Evolutionary conservation across 352 stramenopile species (phyloP).

Genomic region (Lagenidium sp.): DNA sequence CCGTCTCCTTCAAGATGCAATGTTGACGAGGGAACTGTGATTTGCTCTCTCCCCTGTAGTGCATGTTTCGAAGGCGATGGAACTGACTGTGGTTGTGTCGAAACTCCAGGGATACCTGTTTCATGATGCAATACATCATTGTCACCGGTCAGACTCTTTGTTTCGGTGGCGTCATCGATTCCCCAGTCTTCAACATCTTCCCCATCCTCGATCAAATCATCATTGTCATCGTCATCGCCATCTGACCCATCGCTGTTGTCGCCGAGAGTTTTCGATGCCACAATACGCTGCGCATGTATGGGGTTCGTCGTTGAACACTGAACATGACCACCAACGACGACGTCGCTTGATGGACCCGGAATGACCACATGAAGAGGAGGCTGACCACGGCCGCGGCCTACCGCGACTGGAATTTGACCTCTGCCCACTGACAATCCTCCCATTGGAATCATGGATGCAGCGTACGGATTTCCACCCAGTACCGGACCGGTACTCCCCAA

Average conservation of each 20-base stretch:
- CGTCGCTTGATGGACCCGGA: not conserved
- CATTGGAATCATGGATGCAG: too few relatives aligned
- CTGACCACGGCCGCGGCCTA: not conserved
- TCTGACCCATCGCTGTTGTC: not conserved
- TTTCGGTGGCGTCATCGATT: not conserved
- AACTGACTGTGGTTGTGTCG: not conserved
- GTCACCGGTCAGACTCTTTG: not conserved
- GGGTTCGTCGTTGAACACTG: not conserved
- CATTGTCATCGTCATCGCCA: conserved; percentile 9
- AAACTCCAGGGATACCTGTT: too few relatives aligned
- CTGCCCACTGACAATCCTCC: too few relatives aligned
- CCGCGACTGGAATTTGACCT: too few relatives aligned
- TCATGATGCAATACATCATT: too few relatives aligned
- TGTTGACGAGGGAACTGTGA: not conserved
- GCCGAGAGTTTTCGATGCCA: too few relatives aligned
- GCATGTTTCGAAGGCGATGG: not conserved
- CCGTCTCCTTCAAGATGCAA: conserved; percentile 3
- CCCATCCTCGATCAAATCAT: conserved; percentile 9
- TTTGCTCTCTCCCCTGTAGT: not conserved
- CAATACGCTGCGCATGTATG: too few relatives aligned
- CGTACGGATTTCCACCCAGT: too few relatives aligned
- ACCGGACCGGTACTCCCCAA: too few relatives aligned
- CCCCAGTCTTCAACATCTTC: conserved; percentile 18
- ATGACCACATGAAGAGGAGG: not conserved
- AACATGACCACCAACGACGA: not conserved